Conservation (phyloP, 257 asterid genomes). For the Jaltomata sinuosa region DNA sequence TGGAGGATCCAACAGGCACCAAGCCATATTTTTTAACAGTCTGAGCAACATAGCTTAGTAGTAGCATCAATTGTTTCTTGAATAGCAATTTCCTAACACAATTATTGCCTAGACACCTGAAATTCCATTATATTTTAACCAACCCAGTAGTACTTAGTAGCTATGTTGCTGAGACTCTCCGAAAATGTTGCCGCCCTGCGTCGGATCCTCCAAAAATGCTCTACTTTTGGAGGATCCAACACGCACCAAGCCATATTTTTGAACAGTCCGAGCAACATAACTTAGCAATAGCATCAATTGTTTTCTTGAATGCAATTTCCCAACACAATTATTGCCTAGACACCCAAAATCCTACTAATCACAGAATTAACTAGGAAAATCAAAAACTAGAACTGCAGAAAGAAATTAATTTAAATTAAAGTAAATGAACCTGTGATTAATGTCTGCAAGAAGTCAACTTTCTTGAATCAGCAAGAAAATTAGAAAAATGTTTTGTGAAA, state of each 20-base stretch:
- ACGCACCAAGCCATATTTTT: neutral
- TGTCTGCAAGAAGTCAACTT: neutral
- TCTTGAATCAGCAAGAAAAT: conserved; percentile 16
- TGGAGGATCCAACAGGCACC: neutral
- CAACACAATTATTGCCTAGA: neutral
- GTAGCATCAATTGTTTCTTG: neutral
- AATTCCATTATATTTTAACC: neutral
- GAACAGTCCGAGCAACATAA: neutral
- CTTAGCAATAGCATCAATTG: neutral
- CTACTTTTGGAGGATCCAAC: neutral
- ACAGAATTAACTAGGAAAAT: neutral
- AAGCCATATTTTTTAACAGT: neutral
- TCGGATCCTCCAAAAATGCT: neutral
- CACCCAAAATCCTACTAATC: neutral
- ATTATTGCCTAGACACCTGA: neutral
- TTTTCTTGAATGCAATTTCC: neutral
- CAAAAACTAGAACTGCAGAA: neutral
- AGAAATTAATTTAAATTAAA: neutral
- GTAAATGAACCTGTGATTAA: conserved; percentile 29
- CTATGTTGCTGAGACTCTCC: neutral
- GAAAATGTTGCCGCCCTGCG: too few relatives aligned
- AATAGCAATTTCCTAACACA: neutral
- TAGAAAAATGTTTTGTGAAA: neutral
- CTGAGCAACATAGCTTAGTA: neutral
- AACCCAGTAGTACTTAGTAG: neutral